phyloP scores from a whole-genome alignment of 805 yeast species.

The Suhomyces canberraensis region DNA sequence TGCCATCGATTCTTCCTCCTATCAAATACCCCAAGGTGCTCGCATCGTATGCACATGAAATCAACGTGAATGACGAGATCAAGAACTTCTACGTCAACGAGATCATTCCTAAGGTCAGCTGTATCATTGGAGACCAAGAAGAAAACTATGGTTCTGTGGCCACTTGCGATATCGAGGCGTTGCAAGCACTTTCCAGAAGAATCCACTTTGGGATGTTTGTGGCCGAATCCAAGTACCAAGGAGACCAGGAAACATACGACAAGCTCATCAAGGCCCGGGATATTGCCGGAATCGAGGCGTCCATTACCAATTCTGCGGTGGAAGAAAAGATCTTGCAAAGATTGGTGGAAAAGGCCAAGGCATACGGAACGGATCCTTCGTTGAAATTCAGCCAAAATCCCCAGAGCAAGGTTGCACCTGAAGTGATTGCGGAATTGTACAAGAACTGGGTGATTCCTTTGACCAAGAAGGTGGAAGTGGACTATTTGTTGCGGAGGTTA shows the following conservation, averaged over 20 bases:
- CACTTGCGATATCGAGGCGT: slow-evolving; percentile 75
- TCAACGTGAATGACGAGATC: slow-evolving; percentile 73
- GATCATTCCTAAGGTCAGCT: slow-evolving; percentile 75
- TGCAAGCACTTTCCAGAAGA: slow-evolving; percentile 86
- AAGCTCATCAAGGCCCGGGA: slow-evolving; percentile 65
- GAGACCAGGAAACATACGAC: slow-evolving; percentile 61
- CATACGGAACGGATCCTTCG: slow-evolving; percentile 87
- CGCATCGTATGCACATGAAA: slow-evolving; percentile 68
- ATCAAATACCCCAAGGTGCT: slow-evolving; percentile 75
- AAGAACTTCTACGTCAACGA: slow-evolving; percentile 61
- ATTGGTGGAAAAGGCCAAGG: slow-evolving; percentile 73
- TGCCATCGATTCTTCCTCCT: slow-evolving; percentile 76
- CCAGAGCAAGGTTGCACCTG: slow-evolving; percentile 77
- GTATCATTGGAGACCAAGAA: slow-evolving; percentile 64
- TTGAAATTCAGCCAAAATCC: slow-evolving; percentile 63
- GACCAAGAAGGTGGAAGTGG: slow-evolving; percentile 94
- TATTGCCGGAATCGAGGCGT: slow-evolving; percentile 65
- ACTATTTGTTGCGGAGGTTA: slow-evolving; percentile 78
- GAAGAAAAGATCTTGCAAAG: slow-evolving; percentile 81
- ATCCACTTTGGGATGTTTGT: slow-evolving; percentile 97
- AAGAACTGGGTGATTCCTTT: slow-evolving; percentile 87
- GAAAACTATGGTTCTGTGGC: slow-evolving; percentile 90
- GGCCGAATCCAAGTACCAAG: slow-evolving; percentile 87
- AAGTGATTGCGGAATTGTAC: slow-evolving; percentile 77
- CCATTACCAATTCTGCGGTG: slow-evolving; percentile 84